A percentile compares a stretch with the other conserved stretches of the same genome.
Evolutionary conservation across 306 rosid genomes (phyloP).

Genomic region (Geum urbanum): DNA sequence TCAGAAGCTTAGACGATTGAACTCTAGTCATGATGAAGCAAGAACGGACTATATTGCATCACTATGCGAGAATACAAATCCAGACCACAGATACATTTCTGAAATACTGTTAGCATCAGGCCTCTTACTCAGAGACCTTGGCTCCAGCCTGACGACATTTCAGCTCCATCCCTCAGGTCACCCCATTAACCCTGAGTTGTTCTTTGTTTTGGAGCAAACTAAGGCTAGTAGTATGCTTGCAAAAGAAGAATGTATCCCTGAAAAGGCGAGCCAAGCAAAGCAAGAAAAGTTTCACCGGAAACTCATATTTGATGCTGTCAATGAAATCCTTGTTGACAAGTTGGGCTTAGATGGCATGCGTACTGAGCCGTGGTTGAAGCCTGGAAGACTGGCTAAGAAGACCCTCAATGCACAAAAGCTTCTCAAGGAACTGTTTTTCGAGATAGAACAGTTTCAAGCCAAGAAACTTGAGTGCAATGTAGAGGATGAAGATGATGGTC

Average conservation of each 20-base stretch:
- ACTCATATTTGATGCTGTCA: constrained; percentile 79
- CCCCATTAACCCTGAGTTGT: constrained; percentile 81
- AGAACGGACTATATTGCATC: constrained; percentile 75
- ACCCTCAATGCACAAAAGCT: constrained; percentile 66
- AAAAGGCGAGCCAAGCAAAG: constrained; percentile 31
- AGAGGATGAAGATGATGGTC: constrained; percentile 53
- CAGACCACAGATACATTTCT: constrained; percentile 79
- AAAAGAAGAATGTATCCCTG: constrained; percentile 44
- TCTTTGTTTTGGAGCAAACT: constrained; percentile 83
- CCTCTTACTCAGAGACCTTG: constrained; percentile 64
- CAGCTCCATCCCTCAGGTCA: constrained; percentile 75
- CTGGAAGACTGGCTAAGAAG: constrained; percentile 52
- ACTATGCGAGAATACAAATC: constrained; percentile 66
- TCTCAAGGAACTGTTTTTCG: constrained; percentile 68
- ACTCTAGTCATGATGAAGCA: constrained; percentile 70
- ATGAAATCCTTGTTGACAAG: constrained; percentile 63
- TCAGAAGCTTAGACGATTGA: constrained; percentile 71
- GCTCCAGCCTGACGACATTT: constrained; percentile 58
- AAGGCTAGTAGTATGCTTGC: constrained; percentile 57
- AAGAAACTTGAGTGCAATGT: constrained; percentile 40
- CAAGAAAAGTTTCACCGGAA: constrained; percentile 59
- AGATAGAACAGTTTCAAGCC: constrained; percentile 59
- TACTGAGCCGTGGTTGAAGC: constrained; percentile 55
- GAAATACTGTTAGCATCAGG: constrained; percentile 87
- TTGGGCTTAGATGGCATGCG: constrained; percentile 33